These are phyloP conservation scores for Solanum chaucha DNA, from an alignment of 257 asterid species.

Conservation along the genomic window DNA sequence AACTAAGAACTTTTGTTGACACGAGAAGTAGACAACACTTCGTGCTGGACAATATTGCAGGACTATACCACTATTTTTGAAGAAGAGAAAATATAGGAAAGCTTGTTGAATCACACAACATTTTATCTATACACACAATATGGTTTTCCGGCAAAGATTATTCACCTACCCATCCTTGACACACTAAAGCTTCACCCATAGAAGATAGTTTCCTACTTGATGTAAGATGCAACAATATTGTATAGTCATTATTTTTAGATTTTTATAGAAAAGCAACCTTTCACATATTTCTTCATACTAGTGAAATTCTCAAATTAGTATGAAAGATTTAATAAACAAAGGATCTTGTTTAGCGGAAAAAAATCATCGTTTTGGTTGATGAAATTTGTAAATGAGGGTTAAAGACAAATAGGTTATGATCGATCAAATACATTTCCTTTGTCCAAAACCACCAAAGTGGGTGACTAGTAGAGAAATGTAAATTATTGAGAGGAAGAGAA, in stretches of 20 bases:
- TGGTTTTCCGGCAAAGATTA: too few relatives aligned
- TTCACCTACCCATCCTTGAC: too few relatives aligned
- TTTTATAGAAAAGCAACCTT: not conserved
- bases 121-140: too few relatives aligned
- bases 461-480: not conserved
- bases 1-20: not conserved
- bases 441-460: not conserved
- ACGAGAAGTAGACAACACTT: not conserved
- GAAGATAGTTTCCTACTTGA: not conserved
- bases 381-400: too few relatives aligned
- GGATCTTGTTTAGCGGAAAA: too few relatives aligned
- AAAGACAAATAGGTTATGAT: not conserved
- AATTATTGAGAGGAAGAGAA: not conserved
- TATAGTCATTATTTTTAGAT: not conserved
- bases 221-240: not conserved
- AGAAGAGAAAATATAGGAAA: too few relatives aligned
- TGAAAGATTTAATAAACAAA: not conserved
- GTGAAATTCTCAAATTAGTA: not conserved
- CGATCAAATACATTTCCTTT: too few relatives aligned
- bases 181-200: too few relatives aligned
- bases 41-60: not conserved
- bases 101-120: too few relatives aligned
- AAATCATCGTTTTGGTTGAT: too few relatives aligned
- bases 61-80: not conserved
- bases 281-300: not conserved